Evolutionary conservation across 495 filamentous ascomycete species (phyloP).

Genomic region (Chaetomidium leptoderma): DNA sequence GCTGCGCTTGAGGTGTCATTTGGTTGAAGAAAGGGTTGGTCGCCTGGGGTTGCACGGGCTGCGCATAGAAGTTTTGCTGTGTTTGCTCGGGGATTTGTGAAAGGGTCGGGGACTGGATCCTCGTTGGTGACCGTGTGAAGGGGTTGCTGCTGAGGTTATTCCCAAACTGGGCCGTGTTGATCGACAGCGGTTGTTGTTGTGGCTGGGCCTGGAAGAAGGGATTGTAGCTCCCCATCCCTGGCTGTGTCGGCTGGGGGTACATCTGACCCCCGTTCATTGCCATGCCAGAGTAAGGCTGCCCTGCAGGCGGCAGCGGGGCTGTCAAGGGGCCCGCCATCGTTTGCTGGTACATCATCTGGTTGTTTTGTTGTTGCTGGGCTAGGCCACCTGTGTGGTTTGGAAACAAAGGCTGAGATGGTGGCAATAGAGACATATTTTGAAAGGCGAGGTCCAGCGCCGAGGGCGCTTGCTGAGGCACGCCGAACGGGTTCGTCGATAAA

Average conservation of each 20-base stretch:
- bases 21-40: slow-evolving; percentile 56
- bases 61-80: slow-evolving; percentile 47
- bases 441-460: slow-evolving; percentile 60
- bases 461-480: slow-evolving; percentile 40
- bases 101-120: slow-evolving; percentile 42
- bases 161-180: slow-evolving; percentile 38
- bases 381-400: slow-evolving; percentile 81
- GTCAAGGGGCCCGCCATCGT: slow-evolving; percentile 60
- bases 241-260: slow-evolving; percentile 41
- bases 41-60: slow-evolving; percentile 33
- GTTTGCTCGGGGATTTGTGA: slow-evolving; percentile 50
- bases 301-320: slow-evolving; percentile 53
- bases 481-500: slow-evolving; percentile 49
- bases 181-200: slow-evolving; percentile 32
- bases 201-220: slow-evolving; percentile 54
- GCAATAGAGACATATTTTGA: slow-evolving; percentile 64
- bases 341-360: slow-evolving; percentile 44
- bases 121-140: slow-evolving; percentile 45
- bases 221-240: slow-evolving; percentile 51
- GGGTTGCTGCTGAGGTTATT: slow-evolving; percentile 38
- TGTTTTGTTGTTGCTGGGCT: slow-evolving; percentile 48
- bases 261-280: slow-evolving; percentile 46
- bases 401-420: slow-evolving; percentile 61
- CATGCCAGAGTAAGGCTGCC: slow-evolving; percentile 47
- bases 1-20: slow-evolving; percentile 31